Evolutionary conservation across 75 land plant genomes (phyloP).

Genomic region (Pinus taeda): DNA sequence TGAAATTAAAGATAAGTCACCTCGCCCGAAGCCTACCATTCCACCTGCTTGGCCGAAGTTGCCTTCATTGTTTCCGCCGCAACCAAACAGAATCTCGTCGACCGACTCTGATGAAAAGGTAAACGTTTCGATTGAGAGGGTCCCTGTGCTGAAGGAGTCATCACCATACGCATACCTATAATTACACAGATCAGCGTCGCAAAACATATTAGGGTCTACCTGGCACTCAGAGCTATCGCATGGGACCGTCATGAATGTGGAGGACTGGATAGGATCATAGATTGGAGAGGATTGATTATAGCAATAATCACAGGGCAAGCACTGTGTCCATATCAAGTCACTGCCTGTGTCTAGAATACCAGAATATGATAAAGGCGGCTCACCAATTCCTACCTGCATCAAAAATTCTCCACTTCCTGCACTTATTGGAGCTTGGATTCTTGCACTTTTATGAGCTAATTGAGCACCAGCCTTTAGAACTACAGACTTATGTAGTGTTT

Average conservation of each 20-base stretch:
- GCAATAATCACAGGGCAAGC: neutral
- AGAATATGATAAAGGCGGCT: neutral
- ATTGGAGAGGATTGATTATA: neutral
- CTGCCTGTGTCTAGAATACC: neutral
- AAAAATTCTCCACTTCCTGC: neutral
- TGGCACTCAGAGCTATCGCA: neutral
- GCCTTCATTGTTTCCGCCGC: conserved; percentile 6
- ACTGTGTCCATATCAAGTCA: neutral
- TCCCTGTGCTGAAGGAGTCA: conserved; percentile 18
- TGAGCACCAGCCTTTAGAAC: too few species aligned
- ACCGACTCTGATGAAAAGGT: neutral
- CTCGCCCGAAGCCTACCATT: neutral
- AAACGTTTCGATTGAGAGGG: conserved; percentile 2
- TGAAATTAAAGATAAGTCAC: neutral
- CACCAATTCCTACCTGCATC: neutral
- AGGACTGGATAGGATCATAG: neutral
- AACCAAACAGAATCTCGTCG: conserved; percentile 18
- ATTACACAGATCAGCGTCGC: too few species aligned
- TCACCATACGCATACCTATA: conserved; percentile 16
- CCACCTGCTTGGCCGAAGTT: neutral
- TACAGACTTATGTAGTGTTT: too few species aligned
- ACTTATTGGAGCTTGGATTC: too few species aligned
- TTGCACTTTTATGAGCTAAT: too few species aligned
- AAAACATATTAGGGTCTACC: too few species aligned
- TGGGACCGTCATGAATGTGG: neutral